Evolutionary conservation across 306 rosid species (phyloP).

Genomic region (Prinsepia uniflora): DNA sequence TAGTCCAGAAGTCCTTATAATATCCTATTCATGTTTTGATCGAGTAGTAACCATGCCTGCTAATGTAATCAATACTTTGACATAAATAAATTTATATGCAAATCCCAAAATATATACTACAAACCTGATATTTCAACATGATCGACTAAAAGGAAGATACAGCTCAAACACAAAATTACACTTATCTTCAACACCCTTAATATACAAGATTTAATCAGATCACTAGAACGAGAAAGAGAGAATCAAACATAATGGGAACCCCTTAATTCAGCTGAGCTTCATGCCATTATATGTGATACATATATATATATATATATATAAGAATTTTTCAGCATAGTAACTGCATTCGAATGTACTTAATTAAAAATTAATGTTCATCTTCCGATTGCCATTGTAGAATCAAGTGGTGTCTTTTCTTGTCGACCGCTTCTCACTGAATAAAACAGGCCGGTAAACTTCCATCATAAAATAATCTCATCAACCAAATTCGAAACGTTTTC

Average conservation of each 20-base stretch:
- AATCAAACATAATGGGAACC: conserved; percentile 1
- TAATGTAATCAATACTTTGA: background rate
- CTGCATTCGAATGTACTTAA: background rate
- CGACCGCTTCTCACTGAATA: conserved; percentile 24
- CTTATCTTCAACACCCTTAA: conserved; percentile 15
- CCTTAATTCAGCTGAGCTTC: conserved; percentile 16
- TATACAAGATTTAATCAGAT: conserved; percentile 11
- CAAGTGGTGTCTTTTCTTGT: conserved; percentile 29
- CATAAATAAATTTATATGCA: background rate
- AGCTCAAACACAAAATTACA: conserved; percentile 2
- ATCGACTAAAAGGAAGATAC: conserved; percentile 27
- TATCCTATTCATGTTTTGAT: no score
- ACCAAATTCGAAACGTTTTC: background rate
- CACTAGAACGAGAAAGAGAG: background rate
- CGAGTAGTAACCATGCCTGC: no score
- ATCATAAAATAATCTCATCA: background rate
- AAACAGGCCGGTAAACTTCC: conserved; percentile 14
- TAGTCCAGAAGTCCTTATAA: no score
- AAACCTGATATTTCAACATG: conserved; percentile 5
- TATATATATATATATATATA: background rate
- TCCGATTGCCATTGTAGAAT: conserved; percentile 14
- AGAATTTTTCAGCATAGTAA: background rate
- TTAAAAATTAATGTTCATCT: background rate
- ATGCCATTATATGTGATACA: background rate
- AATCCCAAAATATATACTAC: background rate